phyloP scores from a whole-genome alignment of 805 yeast genomes.

The Wickerhamomyces xylosicus region DNA sequence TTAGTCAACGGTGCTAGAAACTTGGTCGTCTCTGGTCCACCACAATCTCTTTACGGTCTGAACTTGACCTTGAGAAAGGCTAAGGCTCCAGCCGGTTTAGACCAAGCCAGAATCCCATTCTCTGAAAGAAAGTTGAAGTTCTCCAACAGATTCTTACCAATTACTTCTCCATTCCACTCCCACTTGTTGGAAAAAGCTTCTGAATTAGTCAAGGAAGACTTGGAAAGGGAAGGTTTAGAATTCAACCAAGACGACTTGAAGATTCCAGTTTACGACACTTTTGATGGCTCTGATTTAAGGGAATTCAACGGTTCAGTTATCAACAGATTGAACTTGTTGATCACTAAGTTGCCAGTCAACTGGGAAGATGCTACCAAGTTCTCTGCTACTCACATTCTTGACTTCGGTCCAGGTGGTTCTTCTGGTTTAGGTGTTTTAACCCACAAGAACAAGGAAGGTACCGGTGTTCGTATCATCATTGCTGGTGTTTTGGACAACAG shows the following conservation, averaged over 20 bases:
- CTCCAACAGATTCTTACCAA: conserved; percentile 89
- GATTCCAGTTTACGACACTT: conserved; percentile 90
- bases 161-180: conserved; percentile 95
- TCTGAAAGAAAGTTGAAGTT: conserved; percentile 91
- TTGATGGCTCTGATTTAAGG: conserved; percentile 72
- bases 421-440: conserved; percentile 95
- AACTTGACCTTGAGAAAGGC: conserved; percentile 86
- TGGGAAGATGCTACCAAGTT: conserved; percentile 90
- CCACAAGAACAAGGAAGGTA: conserved; percentile 96
- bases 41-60: conserved; percentile 94
- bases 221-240: conserved; percentile 44
- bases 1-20: conserved; percentile 93
- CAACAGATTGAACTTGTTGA: conserved; percentile 67
- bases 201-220: conserved; percentile 54
- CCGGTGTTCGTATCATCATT: conserved; percentile 89
- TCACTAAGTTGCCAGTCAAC: conserved; percentile 81
- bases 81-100: conserved; percentile 89
- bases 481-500: conserved; percentile 84
- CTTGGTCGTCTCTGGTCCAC: conserved; percentile 95
- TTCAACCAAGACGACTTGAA: conserved; percentile 45
- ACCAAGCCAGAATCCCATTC: conserved; percentile 90
- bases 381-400: conserved; percentile 78
- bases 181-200: conserved; percentile 71
- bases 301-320: conserved; percentile 41
- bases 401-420: conserved; percentile 98